phyloP scores from a whole-genome alignment of 805 yeast genomes.

The Debaryomyces tyrocola region DNA sequence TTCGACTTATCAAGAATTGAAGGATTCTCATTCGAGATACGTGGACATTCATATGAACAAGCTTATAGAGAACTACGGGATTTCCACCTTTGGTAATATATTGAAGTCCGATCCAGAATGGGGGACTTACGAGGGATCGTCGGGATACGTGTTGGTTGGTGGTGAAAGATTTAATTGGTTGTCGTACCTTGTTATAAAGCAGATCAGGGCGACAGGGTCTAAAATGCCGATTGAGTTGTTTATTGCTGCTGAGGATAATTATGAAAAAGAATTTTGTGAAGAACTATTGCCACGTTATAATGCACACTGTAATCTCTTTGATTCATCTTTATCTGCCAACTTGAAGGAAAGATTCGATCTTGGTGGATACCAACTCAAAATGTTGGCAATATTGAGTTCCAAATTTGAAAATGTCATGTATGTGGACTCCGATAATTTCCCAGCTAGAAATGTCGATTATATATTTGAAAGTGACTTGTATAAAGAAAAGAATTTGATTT shows the following conservation, averaged over 20 bases:
- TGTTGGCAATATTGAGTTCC: constrained; percentile 64
- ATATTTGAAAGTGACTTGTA: constrained; percentile 47
- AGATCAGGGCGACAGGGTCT: constrained; percentile 44
- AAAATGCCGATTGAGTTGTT: constrained; percentile 53
- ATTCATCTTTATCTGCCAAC: constrained; percentile 18
- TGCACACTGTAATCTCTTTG: constrained; percentile 49
- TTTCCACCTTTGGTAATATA: constrained; percentile 36
- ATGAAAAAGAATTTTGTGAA: constrained; percentile 49
- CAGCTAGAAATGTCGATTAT: constrained; percentile 41
- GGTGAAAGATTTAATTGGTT: constrained; percentile 55
- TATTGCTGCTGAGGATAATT: constrained; percentile 43
- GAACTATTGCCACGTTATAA: constrained; percentile 39
- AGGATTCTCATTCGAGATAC: constrained; percentile 36
- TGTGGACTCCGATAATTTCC: constrained; percentile 54
- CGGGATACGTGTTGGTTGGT: constrained; percentile 52
- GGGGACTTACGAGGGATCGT: constrained; percentile 28
- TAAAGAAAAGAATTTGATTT: constrained; percentile 46
- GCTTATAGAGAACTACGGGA: constrained; percentile 23
- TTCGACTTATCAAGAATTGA: constrained; percentile 30
- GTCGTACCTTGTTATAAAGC: constrained; percentile 48
- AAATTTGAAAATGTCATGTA: constrained; percentile 47
- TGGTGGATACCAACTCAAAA: constrained; percentile 52
- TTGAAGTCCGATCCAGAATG: constrained; percentile 39
- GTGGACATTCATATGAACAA: constrained; percentile 29
- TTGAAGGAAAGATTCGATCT: constrained; percentile 21